phyloP scores from a whole-genome alignment of 1,284 basidiomycete genomes.

The Waitea zeae region DNA sequence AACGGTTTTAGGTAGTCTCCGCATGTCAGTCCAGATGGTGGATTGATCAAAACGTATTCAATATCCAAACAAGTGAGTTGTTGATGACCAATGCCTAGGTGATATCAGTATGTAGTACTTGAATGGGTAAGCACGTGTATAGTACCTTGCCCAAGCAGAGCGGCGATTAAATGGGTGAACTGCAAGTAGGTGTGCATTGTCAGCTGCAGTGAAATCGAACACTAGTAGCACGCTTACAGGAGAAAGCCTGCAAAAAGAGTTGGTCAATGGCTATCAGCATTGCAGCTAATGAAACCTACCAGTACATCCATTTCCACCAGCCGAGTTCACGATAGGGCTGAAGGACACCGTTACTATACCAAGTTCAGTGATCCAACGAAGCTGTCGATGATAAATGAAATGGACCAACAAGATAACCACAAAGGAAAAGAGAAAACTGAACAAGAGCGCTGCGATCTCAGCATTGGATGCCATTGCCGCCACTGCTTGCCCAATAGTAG shows the following conservation, averaged over 20 bases:
- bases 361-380: too few relatives aligned
- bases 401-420: slow-evolving; percentile 50
- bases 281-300: too few relatives aligned
- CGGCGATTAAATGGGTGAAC: slow-evolving; percentile 54
- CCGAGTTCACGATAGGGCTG: slow-evolving; percentile 47
- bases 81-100: slow-evolving; percentile 20
- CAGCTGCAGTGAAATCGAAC: too few relatives aligned
- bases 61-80: slow-evolving; percentile 23
- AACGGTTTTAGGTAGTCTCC: slow-evolving; percentile 36
- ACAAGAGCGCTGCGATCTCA: slow-evolving; percentile 46
- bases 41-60: slow-evolving; percentile 30
- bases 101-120: too few relatives aligned
- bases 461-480: slow-evolving; percentile 50
- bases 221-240: too few relatives aligned
- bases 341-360: slow-evolving; percentile 46
- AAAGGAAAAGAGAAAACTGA: slow-evolving; percentile 44
- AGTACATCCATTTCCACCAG: slow-evolving; percentile 59
- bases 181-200: slow-evolving; percentile 61
- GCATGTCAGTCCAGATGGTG: slow-evolving; percentile 50
- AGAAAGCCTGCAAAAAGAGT: too few relatives aligned
- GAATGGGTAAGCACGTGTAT: too few relatives aligned
- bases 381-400: too few relatives aligned
- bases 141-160: slow-evolving; percentile 29
- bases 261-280: too few relatives aligned
- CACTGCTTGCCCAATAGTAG: slow-evolving; percentile 40